Evolutionary conservation across 2,329 filamentous ascomycete species (phyloP), one percentile per base, ranked within the genome.

Genomic region (Penicillium sp.): DNA sequence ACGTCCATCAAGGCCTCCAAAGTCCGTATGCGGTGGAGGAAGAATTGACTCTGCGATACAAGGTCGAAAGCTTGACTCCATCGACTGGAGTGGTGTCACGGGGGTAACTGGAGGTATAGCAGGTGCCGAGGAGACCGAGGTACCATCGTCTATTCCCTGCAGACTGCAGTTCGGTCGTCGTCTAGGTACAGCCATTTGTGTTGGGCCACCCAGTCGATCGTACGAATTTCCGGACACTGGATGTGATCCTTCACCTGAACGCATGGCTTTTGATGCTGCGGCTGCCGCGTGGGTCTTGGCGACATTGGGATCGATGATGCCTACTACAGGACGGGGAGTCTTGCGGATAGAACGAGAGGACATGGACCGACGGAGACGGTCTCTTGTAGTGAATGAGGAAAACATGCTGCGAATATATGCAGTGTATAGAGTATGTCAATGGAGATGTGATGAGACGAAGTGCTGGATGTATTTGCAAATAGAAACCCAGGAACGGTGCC

Each of bases 201-300:
- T 52, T 23, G 63, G 64, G 1, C 66, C 68, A 12, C 68, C 68
- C 12, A 68, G 34, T 24, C 62, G 58, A 53, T 66, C 64, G 43
- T 69, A 72, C 1, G 69, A 62, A 42, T 50, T 53, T 28, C 58
- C 59, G 2, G 63, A 65, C 6, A 65, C 65, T 1, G 53, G 58
- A 1, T 68, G 67, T 0, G 62, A 63, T 45, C 64, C 60, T 18
- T 68, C 65, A 13, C 58, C 64, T 2, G 69, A 70, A 26, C 72
- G 65, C 74, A 77, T 76, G 33, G 75, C 75, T 15, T 65, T 61
- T 13, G 72, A 71, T 7, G 75, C 75, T 41, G 75, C 75, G n/a
- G 70, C 68, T 8, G 70, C 64, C 16, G 74, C 74, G 55, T 73
- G 73, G 15, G 60, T 50, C 42, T 63, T 67, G 43, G 65, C 64